Evolutionary conservation across 352 stramenopile species (phyloP), one percentile per base, ranked within the genome.

Genomic region (Lagenidium sp.): DNA sequence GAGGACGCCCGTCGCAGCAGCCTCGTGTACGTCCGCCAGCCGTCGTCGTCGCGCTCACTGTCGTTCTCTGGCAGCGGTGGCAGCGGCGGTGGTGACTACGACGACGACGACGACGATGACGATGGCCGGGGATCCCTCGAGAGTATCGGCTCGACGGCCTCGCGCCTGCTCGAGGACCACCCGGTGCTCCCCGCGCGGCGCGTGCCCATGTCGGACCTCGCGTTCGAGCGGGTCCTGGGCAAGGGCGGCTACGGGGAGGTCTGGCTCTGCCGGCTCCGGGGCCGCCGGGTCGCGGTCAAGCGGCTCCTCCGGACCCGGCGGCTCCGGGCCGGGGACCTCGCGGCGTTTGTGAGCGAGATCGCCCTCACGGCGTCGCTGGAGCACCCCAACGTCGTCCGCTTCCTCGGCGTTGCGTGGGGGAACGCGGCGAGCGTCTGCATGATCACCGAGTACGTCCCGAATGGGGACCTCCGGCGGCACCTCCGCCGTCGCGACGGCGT

Each of bases 221-320:
- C 50, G 12, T 60, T 64, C 29, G 35, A 55, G n/a, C 47, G 46
- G 19, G 43, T 56, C 29, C 30, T 65, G 12, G 53, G 44, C 3
- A 42, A 45, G 7, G 56, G 50, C 20, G 56, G 48, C 23, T 52
- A 58, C 36, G 56, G 56, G 1, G 56, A 65, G 11, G 53, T 65
- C 8, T 65, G 56, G 56, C 32, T 60, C 10, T 49, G 46, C 19
- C 20, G 45, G 25, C 28, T 57, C 2, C 36, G 53, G 20, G 35
- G 16, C n/a, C 26, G 47, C 19, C 40, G 10, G 4, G 40, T 65
- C 22, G 56, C 56, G 0, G 56, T 61, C 19, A 65, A 65, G 37
- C 55, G 48, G 20, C 40, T 58, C 28, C 20, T 62, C 2, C 53
- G 53, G 36, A 40, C 36, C 4, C 46, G 48, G 21, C 41, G 47